Base-by-base conservation (phyloP, 495 filamentous ascomycete genomes). In the Hypoxylon subgilvum region DNA sequence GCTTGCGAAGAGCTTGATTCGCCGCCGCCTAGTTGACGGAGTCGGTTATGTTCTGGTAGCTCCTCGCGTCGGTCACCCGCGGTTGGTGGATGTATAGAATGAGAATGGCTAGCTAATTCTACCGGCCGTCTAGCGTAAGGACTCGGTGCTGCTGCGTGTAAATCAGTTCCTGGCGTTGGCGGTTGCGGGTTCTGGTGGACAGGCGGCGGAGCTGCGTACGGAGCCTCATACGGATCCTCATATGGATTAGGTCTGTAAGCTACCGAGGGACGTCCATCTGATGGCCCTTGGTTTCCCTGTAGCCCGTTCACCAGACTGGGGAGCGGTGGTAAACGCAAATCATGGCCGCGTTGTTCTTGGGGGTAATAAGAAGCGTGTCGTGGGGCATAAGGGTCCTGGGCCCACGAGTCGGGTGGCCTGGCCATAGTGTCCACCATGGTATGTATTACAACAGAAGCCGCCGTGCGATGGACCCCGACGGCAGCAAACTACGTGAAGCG, bases 351-450 rank as follows among this genome's bases (percentile, higher is more conserved):
- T 34, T 74, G 69, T 22, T 77, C 75, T 50, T 67, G 68, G 10
- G 67, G 56, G 63, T 77, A 76, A 52, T 75, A 74, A 22, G 64
- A 58, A 34, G 58, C 62, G 52, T 72, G 70, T 62, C 65, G 56
- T 34, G 74, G 70, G 58, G 71, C 65, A 52, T 76, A 77, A 46
- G 66, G 68, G 48, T 74, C 74, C 30, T 74, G 72, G 25, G 46
- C 61, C 67, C 73, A 74, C 55, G 60, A 58, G 50, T 77, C 68
- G 56, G 70, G 65, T 58, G 70, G 74, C 68, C 73, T 75, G 57
- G 76, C 72, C 76, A 79, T 79, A 61, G 71, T 69, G 65, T 76
- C 74, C 61, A 75, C 62, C 68, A 75, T 71, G 69, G 68, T 71
- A 73, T 72, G 68, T 71, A 73, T 72, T 65, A 69, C 72, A 68